Percentiles rank a stretch among this genome's conserved stretches.
phyloP scores from a whole-genome alignment of 2,329 filamentous ascomycete species.

The Alternaria brassicae region DNA sequence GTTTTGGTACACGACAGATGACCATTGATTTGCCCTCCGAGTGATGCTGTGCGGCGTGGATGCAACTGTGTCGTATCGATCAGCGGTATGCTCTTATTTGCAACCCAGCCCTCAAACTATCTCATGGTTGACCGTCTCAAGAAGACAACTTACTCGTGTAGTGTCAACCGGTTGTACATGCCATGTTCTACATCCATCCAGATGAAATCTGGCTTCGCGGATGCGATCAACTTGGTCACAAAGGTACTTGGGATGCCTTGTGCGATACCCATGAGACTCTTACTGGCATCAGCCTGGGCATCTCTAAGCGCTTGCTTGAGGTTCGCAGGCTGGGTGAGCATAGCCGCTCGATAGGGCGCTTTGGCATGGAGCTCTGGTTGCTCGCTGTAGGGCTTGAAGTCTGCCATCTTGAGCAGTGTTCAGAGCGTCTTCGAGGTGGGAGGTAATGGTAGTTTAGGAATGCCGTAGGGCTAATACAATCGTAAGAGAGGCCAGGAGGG shows the following conservation, averaged over 20 bases:
- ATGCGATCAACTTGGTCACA: slow-evolving; percentile 36
- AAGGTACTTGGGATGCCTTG: slow-evolving; percentile 37
- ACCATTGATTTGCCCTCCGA: slow-evolving; percentile 33
- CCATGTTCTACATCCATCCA: slow-evolving; percentile 40
- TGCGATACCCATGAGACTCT: slow-evolving; percentile 35
- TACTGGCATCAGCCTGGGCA: slow-evolving; percentile 30
- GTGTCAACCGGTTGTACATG: slow-evolving; percentile 35
- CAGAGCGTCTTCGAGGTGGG: not conserved
- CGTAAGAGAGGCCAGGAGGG: not conserved
- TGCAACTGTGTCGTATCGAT: slow-evolving; percentile 19
- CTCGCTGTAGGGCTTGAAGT: slow-evolving; percentile 31
- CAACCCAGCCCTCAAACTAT: not conserved
- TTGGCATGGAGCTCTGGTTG: slow-evolving; percentile 32
- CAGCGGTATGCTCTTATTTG: not conserved
- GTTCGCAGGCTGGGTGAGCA: slow-evolving; percentile 35
- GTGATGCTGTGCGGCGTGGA: slow-evolving; percentile 38
- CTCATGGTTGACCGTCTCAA: no score
- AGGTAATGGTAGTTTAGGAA: not conserved
- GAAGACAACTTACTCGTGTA: slow-evolving; percentile 30
- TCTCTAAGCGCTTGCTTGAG: slow-evolving; percentile 31
- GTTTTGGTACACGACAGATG: slow-evolving; percentile 35
- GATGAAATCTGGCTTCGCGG: slow-evolving; percentile 38
- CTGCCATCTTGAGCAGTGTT: slow-evolving; percentile 18
- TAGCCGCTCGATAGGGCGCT: slow-evolving; percentile 31
- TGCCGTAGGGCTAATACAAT: not conserved